Percentiles rank a stretch among this genome's conserved stretches.
Conservation (phyloP, 1,284 basidiomycete species). For the Leccinum griseonigrum region DNA sequence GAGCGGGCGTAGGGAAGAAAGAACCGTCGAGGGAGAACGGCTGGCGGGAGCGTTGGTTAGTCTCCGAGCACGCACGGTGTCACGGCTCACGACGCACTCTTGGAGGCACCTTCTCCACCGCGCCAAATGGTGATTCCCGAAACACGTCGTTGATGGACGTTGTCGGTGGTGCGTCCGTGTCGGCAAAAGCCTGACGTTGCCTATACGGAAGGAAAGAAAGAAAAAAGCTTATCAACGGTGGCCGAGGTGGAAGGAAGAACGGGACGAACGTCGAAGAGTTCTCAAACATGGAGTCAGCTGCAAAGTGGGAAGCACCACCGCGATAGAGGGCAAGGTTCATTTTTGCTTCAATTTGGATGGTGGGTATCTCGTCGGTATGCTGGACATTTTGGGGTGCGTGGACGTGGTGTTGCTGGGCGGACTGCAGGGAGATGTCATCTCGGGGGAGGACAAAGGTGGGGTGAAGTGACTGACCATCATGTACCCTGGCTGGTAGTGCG, state of each 20-base stretch:
- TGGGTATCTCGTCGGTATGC: conserved; percentile 63
- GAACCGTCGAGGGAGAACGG: conserved; percentile 24
- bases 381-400: conserved; percentile 53
- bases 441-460: not conserved
- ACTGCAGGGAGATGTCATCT: conserved; percentile 38
- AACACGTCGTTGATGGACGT: conserved; percentile 70
- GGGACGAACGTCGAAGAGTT: conserved; percentile 51
- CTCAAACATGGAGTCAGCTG: conserved; percentile 79
- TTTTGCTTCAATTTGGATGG: conserved; percentile 74
- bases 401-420: conserved; percentile 58
- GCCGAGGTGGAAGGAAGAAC: not conserved
- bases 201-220: conserved; percentile 25
- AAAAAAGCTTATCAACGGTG: not conserved
- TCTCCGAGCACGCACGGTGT: not conserved
- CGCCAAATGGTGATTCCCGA: conserved; percentile 42
- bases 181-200: conserved; percentile 57
- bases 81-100: conserved; percentile 32
- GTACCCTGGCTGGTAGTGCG: conserved; percentile 75
- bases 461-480: conserved; percentile 52
- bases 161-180: conserved; percentile 73
- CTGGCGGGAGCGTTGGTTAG: conserved; percentile 10
- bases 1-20: conserved; percentile 23
- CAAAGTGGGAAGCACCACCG: conserved; percentile 63
- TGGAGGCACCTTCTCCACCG: conserved; percentile 23
- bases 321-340: conserved; percentile 65